Percentiles rank a stretch among this genome's conserved stretches.
These are phyloP conservation scores for Platanus orientalis DNA, from an alignment of 164 flowering plant genomes.

Conservation along the genomic window DNA sequence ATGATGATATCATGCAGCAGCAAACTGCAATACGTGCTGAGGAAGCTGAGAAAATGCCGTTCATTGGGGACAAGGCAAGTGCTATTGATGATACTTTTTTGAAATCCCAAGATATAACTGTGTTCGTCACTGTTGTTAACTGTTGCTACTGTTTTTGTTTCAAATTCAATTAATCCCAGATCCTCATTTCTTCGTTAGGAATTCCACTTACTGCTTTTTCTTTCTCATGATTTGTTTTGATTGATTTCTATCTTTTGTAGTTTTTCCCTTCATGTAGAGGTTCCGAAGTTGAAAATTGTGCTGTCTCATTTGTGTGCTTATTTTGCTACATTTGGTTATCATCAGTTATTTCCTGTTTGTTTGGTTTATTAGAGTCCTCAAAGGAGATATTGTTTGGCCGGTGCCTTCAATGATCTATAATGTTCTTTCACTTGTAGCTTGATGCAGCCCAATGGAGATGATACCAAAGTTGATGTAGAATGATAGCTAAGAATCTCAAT, in stretches of 20 bases:
- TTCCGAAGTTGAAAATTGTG: too few species aligned
- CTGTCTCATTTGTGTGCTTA: too few species aligned
- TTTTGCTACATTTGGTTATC: too few species aligned
- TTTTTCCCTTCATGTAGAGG: not conserved
- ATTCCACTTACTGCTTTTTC: too few species aligned
- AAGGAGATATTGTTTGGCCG: too few species aligned
- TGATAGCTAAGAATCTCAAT: too few species aligned
- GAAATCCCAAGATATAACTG: not conserved
- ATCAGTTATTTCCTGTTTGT: too few species aligned
- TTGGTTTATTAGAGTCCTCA: too few species aligned
- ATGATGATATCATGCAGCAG: slow-evolving; percentile 73
- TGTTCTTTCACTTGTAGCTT: too few species aligned
- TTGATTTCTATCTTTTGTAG: not conserved
- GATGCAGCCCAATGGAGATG: too few species aligned
- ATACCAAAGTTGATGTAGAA: too few species aligned
- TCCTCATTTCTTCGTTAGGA: not conserved
- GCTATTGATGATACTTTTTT: not conserved
- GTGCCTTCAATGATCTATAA: too few species aligned
- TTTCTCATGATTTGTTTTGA: not conserved
- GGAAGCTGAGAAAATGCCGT: slow-evolving; percentile 67
- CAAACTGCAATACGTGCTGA: slow-evolving; percentile 52
- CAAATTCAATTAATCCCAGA: not conserved
- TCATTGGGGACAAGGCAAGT: slow-evolving; percentile 74
- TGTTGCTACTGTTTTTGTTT: not conserved
- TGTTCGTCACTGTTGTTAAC: not conserved